Evolutionary conservation across 1,284 basidiomycete species (phyloP), one percentile per base, ranked within the genome.

Genomic region (Baeospora myosura): DNA sequence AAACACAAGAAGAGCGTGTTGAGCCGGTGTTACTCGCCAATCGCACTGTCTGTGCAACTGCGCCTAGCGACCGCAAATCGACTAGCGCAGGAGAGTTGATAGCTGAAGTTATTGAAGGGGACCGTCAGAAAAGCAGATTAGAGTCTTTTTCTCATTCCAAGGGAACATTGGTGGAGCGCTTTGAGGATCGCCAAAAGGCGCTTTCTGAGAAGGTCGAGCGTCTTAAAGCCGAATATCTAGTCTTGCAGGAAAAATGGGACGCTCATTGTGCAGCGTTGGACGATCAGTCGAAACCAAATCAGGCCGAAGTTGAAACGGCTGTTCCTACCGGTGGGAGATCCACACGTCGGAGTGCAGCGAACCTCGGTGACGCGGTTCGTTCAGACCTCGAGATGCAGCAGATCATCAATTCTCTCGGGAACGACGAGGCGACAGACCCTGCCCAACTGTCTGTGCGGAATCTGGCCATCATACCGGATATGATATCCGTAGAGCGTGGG

Each of bases 321-420:
- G 64, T 70, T 24, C 72, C 79, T 38, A 66, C 71, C 34, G 54
- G 68, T 36, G 73, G 76, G 2, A 69, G 87, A 37, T 80, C 82
- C 23, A 88, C 85, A n/a, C 73, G 87, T 25, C 77, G 87, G 23
- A 77, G 81, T 10, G 71, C 80, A 30, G 79, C 82, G 1, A 65
- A 63, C 14, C 71, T 91, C 48, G 90, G 91, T 17, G 94, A 98
- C 60, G 84, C 89, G 5, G 93, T 95, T 8, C 81, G 91, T 1
- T 93, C 92, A 14, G 95, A 98, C 61, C 76, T 96, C 43, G 95
- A 98, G 68, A 94, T 97, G 78, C 88, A 97, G 56, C 92, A 94
- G 64, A 94, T 98, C 56, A 83, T 98, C 42, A 91, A 90, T 8
- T 92, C 84, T 54, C 68, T 97, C 29, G 93, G 92, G 36, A 89